Percentiles rank a stretch among this genome's conserved stretches.
Conservation (phyloP, 345 rosid species). For the Euphorbia pulcherrima region DNA sequence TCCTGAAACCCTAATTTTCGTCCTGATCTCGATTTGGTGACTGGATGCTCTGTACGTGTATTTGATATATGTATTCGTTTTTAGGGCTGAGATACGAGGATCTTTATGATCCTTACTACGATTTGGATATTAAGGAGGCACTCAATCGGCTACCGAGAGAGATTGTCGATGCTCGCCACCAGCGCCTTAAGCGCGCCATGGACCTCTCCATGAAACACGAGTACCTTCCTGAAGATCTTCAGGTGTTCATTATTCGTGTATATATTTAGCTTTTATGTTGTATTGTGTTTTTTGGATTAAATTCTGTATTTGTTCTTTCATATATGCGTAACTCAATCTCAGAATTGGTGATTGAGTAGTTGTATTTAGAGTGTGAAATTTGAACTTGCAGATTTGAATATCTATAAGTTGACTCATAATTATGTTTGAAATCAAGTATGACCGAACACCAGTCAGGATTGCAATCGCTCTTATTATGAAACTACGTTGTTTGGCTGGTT, state of each 20-base stretch:
- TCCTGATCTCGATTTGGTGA: neutral
- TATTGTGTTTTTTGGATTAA: neutral
- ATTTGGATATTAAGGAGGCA: slow-evolving; percentile 83
- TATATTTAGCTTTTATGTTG: neutral
- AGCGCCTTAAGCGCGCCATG: slow-evolving; percentile 97
- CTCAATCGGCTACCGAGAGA: slow-evolving; percentile 81
- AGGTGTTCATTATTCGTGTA: slow-evolving; percentile 33
- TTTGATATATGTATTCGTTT: neutral
- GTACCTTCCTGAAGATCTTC: slow-evolving; percentile 74
- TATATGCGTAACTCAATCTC: no score
- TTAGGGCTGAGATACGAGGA: slow-evolving; percentile 91
- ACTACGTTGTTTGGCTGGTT: neutral
- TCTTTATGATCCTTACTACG: slow-evolving; percentile 75
- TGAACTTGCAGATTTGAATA: neutral
- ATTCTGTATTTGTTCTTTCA: neutral
- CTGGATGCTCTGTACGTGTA: neutral
- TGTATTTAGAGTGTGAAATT: neutral
- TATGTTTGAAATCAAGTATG: neutral
- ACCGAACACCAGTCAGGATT: neutral
- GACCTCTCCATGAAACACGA: slow-evolving; percentile 98
- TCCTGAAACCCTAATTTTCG: slow-evolving; percentile 23
- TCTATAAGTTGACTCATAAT: neutral
- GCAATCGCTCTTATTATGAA: neutral
- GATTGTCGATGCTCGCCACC: slow-evolving; percentile 84
- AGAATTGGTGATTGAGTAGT: neutral